Evolutionary conservation across 1,139 yeast species (phyloP), one percentile per base, ranked within the genome.

Genomic region (Candida sanyaensis): DNA sequence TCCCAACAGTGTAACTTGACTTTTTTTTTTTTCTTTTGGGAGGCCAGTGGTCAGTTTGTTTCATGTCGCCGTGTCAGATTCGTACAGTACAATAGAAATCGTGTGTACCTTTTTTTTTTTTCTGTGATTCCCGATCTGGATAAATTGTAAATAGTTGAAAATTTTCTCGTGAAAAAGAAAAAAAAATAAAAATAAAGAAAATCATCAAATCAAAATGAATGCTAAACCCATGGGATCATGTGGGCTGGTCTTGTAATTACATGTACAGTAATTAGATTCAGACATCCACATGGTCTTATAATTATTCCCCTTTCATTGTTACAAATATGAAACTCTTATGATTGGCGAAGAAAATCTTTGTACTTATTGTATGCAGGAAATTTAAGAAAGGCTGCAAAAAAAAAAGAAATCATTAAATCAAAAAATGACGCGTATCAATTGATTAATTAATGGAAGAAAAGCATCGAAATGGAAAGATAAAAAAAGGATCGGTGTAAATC

Each of bases 341-440:
- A 36, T 36, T 36, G 39, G 39, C 39, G 4, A 13, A 24, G 36
- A 23, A 36, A 36, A 36, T 24, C 39, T 36, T 36, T 36, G 39
- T 17, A 26, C 30, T 2, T 13, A 23, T 10, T n/a, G 39, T 29
- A 24, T 36, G 29, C 29, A 8, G 28, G 28, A 11, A 24, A 23
- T 24, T 36, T 36, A 23, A 36, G 39, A 36, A 36, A 36, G 27
- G 39, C 24, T 36, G 39, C 30, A 36, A 36, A 36, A 36, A 24
- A 34, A 34, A 9, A 34, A 17, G 26, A 11, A 24, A n/a, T 7
- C 12, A 36, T n/a, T 9, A 17, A 36, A 24, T 24, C 21, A 17
- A 17, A 17, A 17, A 36, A 13, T 13, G 29, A 36, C 30, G 28
- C 39, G 39, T 34, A 21, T 34, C 37, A 34, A 4, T 34, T 23